Conservation (phyloP, 176 grass and related monocot genomes). For the Cenchrus fungigraminus region DNA sequence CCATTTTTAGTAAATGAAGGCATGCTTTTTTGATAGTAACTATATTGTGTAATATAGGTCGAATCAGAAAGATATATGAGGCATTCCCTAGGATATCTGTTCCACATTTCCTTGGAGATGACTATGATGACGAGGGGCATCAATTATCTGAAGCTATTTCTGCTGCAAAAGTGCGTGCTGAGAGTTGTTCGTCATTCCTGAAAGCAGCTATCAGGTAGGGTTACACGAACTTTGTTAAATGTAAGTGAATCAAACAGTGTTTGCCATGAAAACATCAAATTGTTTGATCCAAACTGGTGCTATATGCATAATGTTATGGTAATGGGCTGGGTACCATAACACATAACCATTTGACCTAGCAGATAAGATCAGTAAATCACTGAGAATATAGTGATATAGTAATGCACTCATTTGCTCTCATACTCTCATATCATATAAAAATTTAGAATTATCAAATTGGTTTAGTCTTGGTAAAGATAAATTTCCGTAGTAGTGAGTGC, state of each 20-base stretch:
- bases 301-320: slow-evolving; percentile 17
- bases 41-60: slow-evolving; percentile 62
- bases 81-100: slow-evolving; percentile 86
- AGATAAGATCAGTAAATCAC: slow-evolving; percentile 13
- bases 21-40: slow-evolving; percentile 51
- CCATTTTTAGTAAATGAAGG: not conserved
- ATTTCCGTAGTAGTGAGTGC: slow-evolving; percentile 5
- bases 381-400: slow-evolving; percentile 13
- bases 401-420: slow-evolving; percentile 37
- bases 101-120: slow-evolving; percentile 70
- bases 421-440: slow-evolving; percentile 16
- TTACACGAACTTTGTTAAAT: slow-evolving; percentile 30
- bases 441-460: not conserved
- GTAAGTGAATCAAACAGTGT: slow-evolving; percentile 5
- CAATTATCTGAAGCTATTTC: slow-evolving; percentile 89
- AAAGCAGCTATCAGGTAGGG: slow-evolving; percentile 88
- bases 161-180: slow-evolving; percentile 83
- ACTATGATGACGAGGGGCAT: slow-evolving; percentile 84
- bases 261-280: slow-evolving; percentile 12
- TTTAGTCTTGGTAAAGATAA: not conserved
- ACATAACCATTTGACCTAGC: slow-evolving; percentile 21
- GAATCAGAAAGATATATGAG: slow-evolving; percentile 81
- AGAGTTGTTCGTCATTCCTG: slow-evolving; percentile 87
- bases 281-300: slow-evolving; percentile 19
- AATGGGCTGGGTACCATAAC: too few relatives aligned